A percentile compares a stretch with the other conserved stretches of the same genome.
These are phyloP conservation scores for Debaryomyces robertsiae DNA, from an alignment of 1,139 yeast genomes.

Conservation along the genomic window DNA sequence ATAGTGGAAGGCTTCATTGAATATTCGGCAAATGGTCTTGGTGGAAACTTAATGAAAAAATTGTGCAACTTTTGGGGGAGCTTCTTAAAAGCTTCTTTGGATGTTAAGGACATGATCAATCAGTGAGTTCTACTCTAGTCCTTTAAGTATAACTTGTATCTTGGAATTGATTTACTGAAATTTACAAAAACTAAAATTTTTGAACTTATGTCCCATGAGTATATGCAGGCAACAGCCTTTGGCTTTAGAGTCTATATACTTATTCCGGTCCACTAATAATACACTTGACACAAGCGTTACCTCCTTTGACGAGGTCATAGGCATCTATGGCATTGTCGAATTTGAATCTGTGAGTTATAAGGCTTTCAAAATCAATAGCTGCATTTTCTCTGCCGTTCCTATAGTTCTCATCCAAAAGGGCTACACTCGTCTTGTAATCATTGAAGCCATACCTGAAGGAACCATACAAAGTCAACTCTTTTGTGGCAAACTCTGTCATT, in stretches of 20 bases:
- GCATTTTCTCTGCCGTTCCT: constrained; percentile 58
- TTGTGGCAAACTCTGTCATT: constrained; percentile 66
- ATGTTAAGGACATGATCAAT: constrained; percentile 27
- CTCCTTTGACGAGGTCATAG: constrained; percentile 64
- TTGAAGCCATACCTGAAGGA: constrained; percentile 81
- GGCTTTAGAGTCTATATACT: background rate
- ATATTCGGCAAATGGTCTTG: constrained; percentile 74
- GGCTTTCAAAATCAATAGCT: constrained; percentile 47
- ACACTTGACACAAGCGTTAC: constrained; percentile 47
- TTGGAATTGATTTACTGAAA: background rate
- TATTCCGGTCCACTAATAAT: constrained; percentile 50
- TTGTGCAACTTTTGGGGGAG: constrained; percentile 73
- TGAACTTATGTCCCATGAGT: background rate
- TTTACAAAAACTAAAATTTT: constrained; percentile 4
- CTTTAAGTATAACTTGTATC: background rate
- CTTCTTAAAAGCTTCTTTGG: constrained; percentile 50
- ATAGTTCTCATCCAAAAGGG: constrained; percentile 60
- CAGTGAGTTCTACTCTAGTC: background rate
- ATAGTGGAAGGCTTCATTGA: constrained; percentile 65
- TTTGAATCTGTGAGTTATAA: constrained; percentile 77
- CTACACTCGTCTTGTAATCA: constrained; percentile 76
- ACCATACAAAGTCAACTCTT: constrained; percentile 72
- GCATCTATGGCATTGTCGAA: constrained; percentile 81
- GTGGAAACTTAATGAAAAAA: constrained; percentile 85
- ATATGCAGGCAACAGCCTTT: constrained; percentile 1